phyloP scores from a whole-genome alignment of 1,139 yeast genomes.

The Hansenula anomala region DNA sequence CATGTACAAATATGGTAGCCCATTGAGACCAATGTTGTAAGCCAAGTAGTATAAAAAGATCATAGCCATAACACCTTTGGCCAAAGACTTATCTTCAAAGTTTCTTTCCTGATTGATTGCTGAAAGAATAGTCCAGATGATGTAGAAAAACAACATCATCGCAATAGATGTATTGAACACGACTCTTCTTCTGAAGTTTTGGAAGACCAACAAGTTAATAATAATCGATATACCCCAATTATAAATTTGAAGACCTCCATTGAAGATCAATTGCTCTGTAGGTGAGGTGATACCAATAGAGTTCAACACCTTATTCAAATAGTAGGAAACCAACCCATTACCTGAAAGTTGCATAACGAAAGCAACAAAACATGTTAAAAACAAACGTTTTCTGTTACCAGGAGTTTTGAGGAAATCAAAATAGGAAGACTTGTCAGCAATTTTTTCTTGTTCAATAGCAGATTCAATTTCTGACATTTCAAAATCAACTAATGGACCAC shows the following conservation, averaged over 20 bases:
- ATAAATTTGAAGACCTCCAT: slow-evolving; percentile 28
- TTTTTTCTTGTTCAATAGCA: slow-evolving; percentile 29
- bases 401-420: slow-evolving; percentile 16
- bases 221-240: slow-evolving; percentile 24
- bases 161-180: slow-evolving; percentile 23
- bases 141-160: slow-evolving; percentile 25
- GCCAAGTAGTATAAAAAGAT: slow-evolving; percentile 31
- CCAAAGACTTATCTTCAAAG: slow-evolving; percentile 24
- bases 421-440: slow-evolving; percentile 26
- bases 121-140: slow-evolving; percentile 32
- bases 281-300: slow-evolving; percentile 45
- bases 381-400: slow-evolving; percentile 43
- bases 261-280: slow-evolving; percentile 40
- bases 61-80: slow-evolving; percentile 33
- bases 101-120: slow-evolving; percentile 26
- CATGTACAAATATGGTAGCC: slow-evolving; percentile 29
- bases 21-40: slow-evolving; percentile 29
- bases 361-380: slow-evolving; percentile 32
- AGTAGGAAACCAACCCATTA: no score
- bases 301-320: slow-evolving; percentile 41
- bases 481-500: slow-evolving; percentile 34
- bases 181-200: slow-evolving; percentile 30
- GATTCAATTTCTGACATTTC: slow-evolving; percentile 42
- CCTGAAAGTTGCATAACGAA: no score
- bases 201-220: slow-evolving; percentile 25